Evolutionary conservation across 441 rosid genomes (phyloP).

Genomic region (Geranium incanum): DNA sequence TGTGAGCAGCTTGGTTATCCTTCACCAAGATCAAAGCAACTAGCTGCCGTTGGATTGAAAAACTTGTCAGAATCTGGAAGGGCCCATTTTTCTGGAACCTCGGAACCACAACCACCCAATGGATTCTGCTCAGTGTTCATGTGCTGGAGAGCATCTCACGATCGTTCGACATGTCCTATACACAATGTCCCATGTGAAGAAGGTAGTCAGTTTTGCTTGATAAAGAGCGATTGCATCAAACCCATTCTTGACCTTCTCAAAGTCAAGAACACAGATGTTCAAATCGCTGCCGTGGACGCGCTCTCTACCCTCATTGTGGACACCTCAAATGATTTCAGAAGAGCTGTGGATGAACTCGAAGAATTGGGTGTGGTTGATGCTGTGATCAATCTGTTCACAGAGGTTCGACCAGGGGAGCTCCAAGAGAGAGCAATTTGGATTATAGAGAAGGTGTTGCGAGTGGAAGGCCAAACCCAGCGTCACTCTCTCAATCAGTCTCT

Average conservation of each 20-base stretch:
- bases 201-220: conserved; percentile 28
- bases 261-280: conserved; percentile 27
- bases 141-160: conserved; percentile 24
- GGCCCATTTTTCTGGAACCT: conserved; percentile 17
- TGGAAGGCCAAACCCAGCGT: conserved; percentile 28
- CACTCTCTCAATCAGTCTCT: conserved; percentile 20
- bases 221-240: conserved; percentile 28
- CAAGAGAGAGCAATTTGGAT: conserved; percentile 35
- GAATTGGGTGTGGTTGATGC: conserved; percentile 18
- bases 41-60: conserved; percentile 34
- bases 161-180: conserved; percentile 29
- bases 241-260: conserved; percentile 30
- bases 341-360: conserved; percentile 30
- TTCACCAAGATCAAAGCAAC: conserved; percentile 29
- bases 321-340: conserved; percentile 20
- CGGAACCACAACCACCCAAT: conserved; percentile 24
- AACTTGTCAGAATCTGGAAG: conserved; percentile 33
- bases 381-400: conserved; percentile 27
- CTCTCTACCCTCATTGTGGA: conserved; percentile 34
- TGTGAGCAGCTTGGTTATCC: conserved; percentile 26
- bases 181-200: conserved; percentile 28
- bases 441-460: conserved; percentile 29
- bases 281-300: conserved; percentile 33
- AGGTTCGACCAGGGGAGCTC: conserved; percentile 30
- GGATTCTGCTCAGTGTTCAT: conserved; percentile 27